A percentile compares a stretch with the other conserved stretches of the same genome.
Conservation (phyloP, 2,329 filamentous ascomycete genomes). For the Curvularia hawaiiensis region DNA sequence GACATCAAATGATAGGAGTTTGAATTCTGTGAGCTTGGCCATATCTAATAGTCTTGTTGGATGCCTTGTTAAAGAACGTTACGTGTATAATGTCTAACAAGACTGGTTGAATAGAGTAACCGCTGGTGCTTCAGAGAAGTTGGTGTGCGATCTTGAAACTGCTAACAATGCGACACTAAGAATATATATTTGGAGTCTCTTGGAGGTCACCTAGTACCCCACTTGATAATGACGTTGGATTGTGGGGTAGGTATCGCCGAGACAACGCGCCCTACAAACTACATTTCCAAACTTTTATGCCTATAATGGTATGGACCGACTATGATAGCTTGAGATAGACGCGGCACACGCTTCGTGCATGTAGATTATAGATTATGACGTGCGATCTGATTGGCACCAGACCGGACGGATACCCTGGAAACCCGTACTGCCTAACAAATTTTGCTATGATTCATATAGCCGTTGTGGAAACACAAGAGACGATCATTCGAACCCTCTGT, state of each 20-base stretch:
- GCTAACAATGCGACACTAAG: not conserved
- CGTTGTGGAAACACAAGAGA: not conserved
- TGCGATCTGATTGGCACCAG: not conserved
- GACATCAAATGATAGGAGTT: conserved; percentile 73
- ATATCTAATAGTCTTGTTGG: conserved; percentile 19
- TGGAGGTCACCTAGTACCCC: conserved; percentile 13
- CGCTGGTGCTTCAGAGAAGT: not conserved
- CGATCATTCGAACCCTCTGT: not conserved
- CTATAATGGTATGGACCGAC: not conserved
- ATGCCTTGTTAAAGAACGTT: not conserved
- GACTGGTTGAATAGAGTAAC: not conserved
- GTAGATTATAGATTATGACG: not conserved
- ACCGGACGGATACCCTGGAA: not conserved
- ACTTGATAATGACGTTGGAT: conserved; percentile 21
- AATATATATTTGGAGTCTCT: not conserved
- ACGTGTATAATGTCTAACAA: not conserved
- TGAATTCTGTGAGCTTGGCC: conserved; percentile 49
- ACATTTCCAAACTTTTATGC: not conserved
- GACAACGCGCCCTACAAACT: conserved; percentile 22
- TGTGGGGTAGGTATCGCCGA: conserved; percentile 6
- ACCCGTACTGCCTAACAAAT: not conserved
- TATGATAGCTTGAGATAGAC: conserved; percentile 1
- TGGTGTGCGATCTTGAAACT: not conserved
- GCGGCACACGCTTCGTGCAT: conserved; percentile 6
- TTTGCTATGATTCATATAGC: not conserved